Evolutionary conservation across 2,329 filamentous ascomycete species (phyloP).

Genomic region (Cryphonectria nitschkei): DNA sequence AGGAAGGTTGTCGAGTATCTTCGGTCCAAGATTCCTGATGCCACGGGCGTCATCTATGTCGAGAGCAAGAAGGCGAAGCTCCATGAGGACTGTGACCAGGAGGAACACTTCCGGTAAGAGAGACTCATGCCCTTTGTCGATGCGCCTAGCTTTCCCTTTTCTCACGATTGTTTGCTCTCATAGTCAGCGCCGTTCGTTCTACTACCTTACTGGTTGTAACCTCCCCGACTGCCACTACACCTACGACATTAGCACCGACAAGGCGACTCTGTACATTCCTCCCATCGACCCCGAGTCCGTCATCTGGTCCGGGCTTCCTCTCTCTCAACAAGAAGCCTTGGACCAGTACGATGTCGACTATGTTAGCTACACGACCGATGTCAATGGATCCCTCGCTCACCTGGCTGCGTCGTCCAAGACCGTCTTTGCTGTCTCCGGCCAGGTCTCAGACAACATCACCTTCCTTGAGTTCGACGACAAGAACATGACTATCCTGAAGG

Average conservation of each 20-base stretch:
- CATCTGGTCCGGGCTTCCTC: slow-evolving; percentile 89
- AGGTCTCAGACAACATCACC: slow-evolving; percentile 72
- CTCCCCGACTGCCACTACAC: slow-evolving; percentile 79
- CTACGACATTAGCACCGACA: slow-evolving; percentile 76
- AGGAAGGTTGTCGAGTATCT: slow-evolving; percentile 82
- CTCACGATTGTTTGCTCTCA: background rate
- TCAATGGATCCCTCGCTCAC: slow-evolving; percentile 72
- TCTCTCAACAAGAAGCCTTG: slow-evolving; percentile 75
- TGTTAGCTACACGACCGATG: slow-evolving; percentile 71
- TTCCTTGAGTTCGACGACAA: slow-evolving; percentile 72
- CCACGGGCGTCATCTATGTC: slow-evolving; percentile 79
- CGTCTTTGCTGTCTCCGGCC: slow-evolving; percentile 77
- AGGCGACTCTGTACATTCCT: slow-evolving; percentile 87
- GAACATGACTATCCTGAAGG: slow-evolving; percentile 59
- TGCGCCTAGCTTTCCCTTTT: slow-evolving; percentile 15
- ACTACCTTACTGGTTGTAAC: slow-evolving; percentile 86
- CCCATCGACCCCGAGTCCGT: slow-evolving; percentile 85
- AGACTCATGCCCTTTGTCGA: background rate
- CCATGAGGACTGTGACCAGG: slow-evolving; percentile 87
- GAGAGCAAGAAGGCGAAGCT: slow-evolving; percentile 82
- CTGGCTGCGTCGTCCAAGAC: slow-evolving; percentile 51
- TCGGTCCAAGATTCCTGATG: slow-evolving; percentile 65
- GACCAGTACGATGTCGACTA: slow-evolving; percentile 80
- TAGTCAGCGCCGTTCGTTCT: slow-evolving; percentile 90
- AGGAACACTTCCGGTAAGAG: slow-evolving; percentile 74